Evolutionary conservation across 768 basidiomycete species (phyloP).

Genomic region (Sutorius australiensis): DNA sequence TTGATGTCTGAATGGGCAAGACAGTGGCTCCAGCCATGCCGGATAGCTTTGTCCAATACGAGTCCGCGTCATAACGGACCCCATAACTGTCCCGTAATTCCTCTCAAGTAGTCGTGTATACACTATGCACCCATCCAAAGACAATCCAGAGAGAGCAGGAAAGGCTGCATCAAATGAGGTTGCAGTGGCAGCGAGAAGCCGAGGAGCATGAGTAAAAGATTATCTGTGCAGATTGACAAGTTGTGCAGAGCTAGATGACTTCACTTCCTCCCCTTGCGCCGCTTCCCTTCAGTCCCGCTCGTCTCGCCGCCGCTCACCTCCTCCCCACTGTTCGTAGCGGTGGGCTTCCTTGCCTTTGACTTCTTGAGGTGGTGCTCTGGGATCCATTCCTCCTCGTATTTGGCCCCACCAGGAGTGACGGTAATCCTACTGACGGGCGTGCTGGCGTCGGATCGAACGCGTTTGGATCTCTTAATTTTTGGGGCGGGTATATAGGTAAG

Average conservation of each 20-base stretch:
- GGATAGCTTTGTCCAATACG: not conserved
- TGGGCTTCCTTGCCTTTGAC: conserved; percentile 47
- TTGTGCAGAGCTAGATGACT: not conserved
- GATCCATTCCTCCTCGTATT: conserved; percentile 89
- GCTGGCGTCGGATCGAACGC: conserved; percentile 43
- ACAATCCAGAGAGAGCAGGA: not conserved
- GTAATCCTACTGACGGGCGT: conserved; percentile 56
- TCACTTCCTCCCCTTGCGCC: conserved; percentile 51
- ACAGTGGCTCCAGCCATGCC: not conserved
- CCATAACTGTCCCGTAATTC: not conserved
- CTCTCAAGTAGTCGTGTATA: conserved; percentile 3
- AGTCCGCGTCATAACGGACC: not conserved
- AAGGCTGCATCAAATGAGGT: too few species aligned
- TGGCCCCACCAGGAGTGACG: conserved; percentile 56
- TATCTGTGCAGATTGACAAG: not conserved
- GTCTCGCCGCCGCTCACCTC: conserved; percentile 64
- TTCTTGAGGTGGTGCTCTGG: conserved; percentile 85
- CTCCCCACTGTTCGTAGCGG: conserved; percentile 54
- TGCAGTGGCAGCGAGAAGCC: too few species aligned
- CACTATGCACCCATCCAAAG: conserved; percentile 4
- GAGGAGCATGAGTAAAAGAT: not conserved
- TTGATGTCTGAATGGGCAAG: conserved; percentile 44
- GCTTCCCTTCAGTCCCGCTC: conserved; percentile 53
- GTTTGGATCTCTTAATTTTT: conserved; percentile 50
- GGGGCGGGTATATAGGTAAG: conserved; percentile 59